Conservation (phyloP, 1,284 basidiomycete genomes). For the Rhodotorula sp. region DNA sequence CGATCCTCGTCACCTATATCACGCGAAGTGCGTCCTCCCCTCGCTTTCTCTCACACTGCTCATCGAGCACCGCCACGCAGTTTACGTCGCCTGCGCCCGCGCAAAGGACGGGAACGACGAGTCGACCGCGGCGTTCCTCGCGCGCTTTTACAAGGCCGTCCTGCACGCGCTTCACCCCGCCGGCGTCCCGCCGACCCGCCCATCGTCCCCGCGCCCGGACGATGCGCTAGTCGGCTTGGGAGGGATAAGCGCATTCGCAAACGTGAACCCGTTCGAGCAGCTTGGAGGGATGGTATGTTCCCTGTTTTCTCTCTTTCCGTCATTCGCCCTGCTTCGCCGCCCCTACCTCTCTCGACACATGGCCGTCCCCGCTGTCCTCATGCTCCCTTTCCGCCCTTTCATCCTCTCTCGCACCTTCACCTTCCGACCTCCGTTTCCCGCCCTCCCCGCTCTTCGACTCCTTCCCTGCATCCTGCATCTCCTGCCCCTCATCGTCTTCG, state of each 20-base stretch:
- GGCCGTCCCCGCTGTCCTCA: too few relatives aligned
- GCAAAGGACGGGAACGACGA: constrained; percentile 2
- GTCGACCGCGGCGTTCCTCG: constrained; percentile 20
- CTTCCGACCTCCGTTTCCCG: too few relatives aligned
- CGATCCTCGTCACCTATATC: constrained; percentile 17
- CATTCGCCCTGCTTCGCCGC: too few relatives aligned
- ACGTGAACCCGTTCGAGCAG: constrained; percentile 18
- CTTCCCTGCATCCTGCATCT: too few relatives aligned
- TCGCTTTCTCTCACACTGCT: background rate
- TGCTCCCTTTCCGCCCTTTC: too few relatives aligned
- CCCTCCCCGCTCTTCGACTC: too few relatives aligned
- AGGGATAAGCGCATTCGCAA: background rate
- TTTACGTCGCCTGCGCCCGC: constrained; percentile 20
- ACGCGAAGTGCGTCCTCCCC: constrained; percentile 1
- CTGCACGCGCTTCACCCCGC: constrained; percentile 13
- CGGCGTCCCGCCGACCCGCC: background rate
- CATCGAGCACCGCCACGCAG: background rate
- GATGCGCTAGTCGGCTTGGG: background rate
- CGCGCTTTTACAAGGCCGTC: constrained; percentile 24
- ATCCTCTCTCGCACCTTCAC: too few relatives aligned
- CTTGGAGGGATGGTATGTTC: constrained; percentile 4
- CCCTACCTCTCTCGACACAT: too few relatives aligned
- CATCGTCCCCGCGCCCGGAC: background rate
- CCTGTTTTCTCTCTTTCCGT: too few relatives aligned
- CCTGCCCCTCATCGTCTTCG: too few relatives aligned